Evolutionary conservation across 441 rosid species (phyloP), one percentile per base, ranked within the genome.

Genomic region (Eutrema salsugineum): DNA sequence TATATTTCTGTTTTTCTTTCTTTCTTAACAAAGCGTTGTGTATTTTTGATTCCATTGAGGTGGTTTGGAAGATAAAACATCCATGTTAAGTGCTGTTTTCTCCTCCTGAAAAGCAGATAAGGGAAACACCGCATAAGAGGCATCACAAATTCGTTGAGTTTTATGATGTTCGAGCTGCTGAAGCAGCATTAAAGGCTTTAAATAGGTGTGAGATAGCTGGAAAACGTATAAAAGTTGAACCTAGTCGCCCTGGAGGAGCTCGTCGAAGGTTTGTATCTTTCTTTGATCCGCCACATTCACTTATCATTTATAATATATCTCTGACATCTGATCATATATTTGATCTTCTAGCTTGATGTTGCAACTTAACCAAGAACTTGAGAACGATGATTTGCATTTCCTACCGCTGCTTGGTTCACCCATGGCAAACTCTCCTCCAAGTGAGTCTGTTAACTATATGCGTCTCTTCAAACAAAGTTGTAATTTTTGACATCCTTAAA

Each of bases 221-320:
- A 43, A 96, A 96, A 63, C 97, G 97, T 77, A 91, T 96, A 62
- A 96, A 96, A 80, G 96, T 96, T 67, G 99, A 96, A 82, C 99
- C 97, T 77, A 96, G 99, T 83, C 97, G 99, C 49, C 99, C 99
- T 67, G 99, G 99, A 71, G 99, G 99, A 77, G 88, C 97, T 67
- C 98, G 99, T 75, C 84, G 97, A 56, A 96, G 87, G 99, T 93
- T 70, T 63, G 91, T 75, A 40, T 73, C 49, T 73, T 50, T 56
- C 66, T 35, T 56, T 24, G 40, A 27, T 36, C 24, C n/a, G 40
- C 38, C 11, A 9, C 15, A 43, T 43, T 14, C 43, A 43, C 1
- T 46, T 17, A n/a, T 59, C 6, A 46, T 11, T 16, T 8, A 28
- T 49, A 20, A 33, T 66, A 30, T 51, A 6, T 35, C 39, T 8